Evolutionary conservation across 2,329 filamentous ascomycete genomes (phyloP), one percentile per base, ranked within the genome.

Genomic region (Phaeosphaeriaceae sp.): DNA sequence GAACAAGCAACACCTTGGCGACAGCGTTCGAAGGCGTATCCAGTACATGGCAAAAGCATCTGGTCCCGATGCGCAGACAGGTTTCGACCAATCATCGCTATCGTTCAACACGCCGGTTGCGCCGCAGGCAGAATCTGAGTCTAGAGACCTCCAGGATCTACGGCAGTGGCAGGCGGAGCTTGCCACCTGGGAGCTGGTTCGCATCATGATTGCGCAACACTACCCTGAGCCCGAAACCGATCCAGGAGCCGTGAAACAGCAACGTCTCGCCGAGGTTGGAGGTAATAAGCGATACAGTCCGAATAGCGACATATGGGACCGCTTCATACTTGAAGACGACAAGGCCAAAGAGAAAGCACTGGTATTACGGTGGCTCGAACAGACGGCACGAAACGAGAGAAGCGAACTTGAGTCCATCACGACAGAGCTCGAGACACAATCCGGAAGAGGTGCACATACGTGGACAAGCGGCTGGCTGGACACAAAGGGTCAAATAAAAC

Each of bases 381-480:
- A 86, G 65, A 92, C 88, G 45, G 91, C 92, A 1, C 86, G 89
- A 33, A 81, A 82, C 51, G 85, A 86, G 24, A 86, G 87, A 2
- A 88, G 88, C 42, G 88, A 91, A 61, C 88, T 97, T 27, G 88
- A 93, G 64, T 86, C 89, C 24, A 81, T 96, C 25, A 90, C 93
- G 51, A 85, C 88, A 52, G 89, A 94, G 55, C 53, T 76, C 53
- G 90, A 93, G 73, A 84, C 88, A 59, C 88, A 88, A 61, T 90
- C 91, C 13, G 91, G 94, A 58, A 84, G 91, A 68, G 73, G 71
- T 41, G 71, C 69, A 20, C 66, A 73, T n/a, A 88, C 93, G 10
- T 91, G 95, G 80, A 88, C 91, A 25, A 89, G 93, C 74, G 94
- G 94, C 42, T 97, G 93, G 91, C 86, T 97, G 62, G 92, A 97